These are phyloP conservation scores for Nicotiana benthamiana DNA, from an alignment of 257 asterid genomes.

Conservation along the genomic window DNA sequence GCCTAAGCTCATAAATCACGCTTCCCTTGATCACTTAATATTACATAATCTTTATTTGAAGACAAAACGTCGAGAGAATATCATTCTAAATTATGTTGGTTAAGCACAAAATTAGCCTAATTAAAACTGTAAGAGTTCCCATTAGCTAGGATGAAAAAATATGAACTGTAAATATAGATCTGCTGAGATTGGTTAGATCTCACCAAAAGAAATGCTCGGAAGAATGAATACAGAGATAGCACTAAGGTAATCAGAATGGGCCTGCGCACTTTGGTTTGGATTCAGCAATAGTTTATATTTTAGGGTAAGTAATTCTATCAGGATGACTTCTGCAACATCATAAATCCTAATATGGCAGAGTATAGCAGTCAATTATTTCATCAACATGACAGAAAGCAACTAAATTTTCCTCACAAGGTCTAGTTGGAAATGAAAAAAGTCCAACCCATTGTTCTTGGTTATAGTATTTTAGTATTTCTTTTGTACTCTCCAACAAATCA, in stretches of 20 bases:
- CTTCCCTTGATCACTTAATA: too few species aligned
- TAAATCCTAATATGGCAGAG: background rate
- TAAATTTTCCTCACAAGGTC: background rate
- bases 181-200: background rate
- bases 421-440: background rate
- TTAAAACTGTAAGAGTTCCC: too few species aligned
- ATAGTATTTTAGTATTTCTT: background rate
- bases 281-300: background rate
- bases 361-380: background rate
- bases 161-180: background rate
- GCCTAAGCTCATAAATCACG: too few species aligned
- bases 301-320: background rate
- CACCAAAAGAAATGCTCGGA: background rate
- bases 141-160: background rate
- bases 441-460: background rate
- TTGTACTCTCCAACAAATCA: background rate
- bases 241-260: background rate
- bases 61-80: background rate
- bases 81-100: background rate
- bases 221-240: background rate
- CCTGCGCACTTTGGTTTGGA: background rate
- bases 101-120: background rate
- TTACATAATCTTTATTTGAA: too few species aligned
- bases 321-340: background rate
- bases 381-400: background rate